A percentile compares a stretch with the other conserved stretches of the same genome.
Conservation (phyloP, 768 basidiomycete species). For the Sarcodon sp. region DNA sequence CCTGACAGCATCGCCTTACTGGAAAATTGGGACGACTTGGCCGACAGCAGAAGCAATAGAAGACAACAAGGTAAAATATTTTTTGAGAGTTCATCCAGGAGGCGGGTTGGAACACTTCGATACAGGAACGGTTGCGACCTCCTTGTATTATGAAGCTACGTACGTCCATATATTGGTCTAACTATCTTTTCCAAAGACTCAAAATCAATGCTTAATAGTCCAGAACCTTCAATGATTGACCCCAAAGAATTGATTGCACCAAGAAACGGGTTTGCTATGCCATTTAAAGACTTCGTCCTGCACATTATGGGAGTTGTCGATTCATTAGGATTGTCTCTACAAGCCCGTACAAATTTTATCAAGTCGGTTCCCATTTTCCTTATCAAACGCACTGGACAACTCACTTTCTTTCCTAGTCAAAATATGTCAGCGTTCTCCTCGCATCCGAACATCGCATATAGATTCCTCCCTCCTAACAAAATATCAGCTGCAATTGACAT, state of each 20-base stretch:
- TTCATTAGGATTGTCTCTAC: conserved; percentile 72
- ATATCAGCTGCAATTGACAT: conserved; percentile 85
- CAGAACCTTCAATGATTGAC: conserved; percentile 65
- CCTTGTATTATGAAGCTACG: conserved; percentile 81
- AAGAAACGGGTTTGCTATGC: conserved; percentile 78
- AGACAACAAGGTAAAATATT: conserved; percentile 65
- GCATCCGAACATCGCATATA: conserved; percentile 83
- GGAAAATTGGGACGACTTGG: conserved; percentile 70
- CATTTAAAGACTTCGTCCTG: conserved; percentile 66
- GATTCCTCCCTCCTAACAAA: conserved; percentile 69
- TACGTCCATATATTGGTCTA: conserved; percentile 22
- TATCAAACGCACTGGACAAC: conserved; percentile 1
- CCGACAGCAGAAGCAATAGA: conserved; percentile 55
- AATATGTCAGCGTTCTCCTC: conserved; percentile 61
- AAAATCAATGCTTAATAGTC: conserved; percentile 29
- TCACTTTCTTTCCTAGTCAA: conserved; percentile 30
- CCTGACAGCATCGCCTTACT: conserved; percentile 55
- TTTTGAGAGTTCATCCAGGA: conserved; percentile 71
- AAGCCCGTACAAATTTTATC: conserved; percentile 73
- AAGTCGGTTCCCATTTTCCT: conserved; percentile 33
- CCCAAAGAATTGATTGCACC: conserved; percentile 71
- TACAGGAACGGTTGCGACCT: conserved; percentile 65
- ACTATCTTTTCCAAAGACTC: neutral
- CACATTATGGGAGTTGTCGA: conserved; percentile 77
- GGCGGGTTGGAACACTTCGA: conserved; percentile 84